Conservation (phyloP, 257 asterid genomes). For the Phtheirospermum japonicum region DNA sequence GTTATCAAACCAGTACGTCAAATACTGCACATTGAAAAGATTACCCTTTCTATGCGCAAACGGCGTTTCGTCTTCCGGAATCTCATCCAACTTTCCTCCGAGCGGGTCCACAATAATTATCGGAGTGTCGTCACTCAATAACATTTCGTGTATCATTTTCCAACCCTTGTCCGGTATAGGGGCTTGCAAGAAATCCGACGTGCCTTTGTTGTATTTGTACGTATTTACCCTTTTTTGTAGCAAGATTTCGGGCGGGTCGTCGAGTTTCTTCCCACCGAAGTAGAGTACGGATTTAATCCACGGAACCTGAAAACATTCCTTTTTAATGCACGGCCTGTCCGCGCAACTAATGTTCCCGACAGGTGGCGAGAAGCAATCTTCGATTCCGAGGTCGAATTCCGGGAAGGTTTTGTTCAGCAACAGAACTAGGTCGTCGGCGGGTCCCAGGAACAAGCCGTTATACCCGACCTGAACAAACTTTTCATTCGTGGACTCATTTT, state of each 20-base stretch:
- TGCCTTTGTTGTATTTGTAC: slow-evolving; percentile 22
- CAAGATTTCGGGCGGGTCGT: slow-evolving; percentile 8
- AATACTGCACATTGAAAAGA: slow-evolving; percentile 28
- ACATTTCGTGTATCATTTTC: slow-evolving; percentile 24
- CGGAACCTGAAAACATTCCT: slow-evolving; percentile 24
- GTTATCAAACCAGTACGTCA: slow-evolving; percentile 26
- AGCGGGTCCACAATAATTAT: slow-evolving; percentile 33
- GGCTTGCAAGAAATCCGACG: slow-evolving; percentile 31
- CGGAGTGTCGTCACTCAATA: slow-evolving; percentile 6
- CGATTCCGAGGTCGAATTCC: slow-evolving; percentile 18
- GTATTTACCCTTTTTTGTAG: background rate
- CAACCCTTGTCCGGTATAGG: slow-evolving; percentile 27
- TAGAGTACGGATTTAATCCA: slow-evolving; percentile 31
- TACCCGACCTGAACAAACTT: slow-evolving; percentile 13
- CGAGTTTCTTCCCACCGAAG: background rate
- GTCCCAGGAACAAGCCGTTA: slow-evolving; percentile 35
- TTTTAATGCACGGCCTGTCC: slow-evolving; percentile 23
- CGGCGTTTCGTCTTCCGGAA: slow-evolving; percentile 29
- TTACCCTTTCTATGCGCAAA: slow-evolving; percentile 39
- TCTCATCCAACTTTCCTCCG: slow-evolving; percentile 33
- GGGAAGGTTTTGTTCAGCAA: slow-evolving; percentile 12
- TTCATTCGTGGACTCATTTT: background rate
- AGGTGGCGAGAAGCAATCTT: slow-evolving; percentile 25
- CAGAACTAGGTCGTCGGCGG: slow-evolving; percentile 21
- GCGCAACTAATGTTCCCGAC: background rate